phyloP scores from a whole-genome alignment of 2,329 filamentous ascomycete species.

The Aspergillus tubingensis region DNA sequence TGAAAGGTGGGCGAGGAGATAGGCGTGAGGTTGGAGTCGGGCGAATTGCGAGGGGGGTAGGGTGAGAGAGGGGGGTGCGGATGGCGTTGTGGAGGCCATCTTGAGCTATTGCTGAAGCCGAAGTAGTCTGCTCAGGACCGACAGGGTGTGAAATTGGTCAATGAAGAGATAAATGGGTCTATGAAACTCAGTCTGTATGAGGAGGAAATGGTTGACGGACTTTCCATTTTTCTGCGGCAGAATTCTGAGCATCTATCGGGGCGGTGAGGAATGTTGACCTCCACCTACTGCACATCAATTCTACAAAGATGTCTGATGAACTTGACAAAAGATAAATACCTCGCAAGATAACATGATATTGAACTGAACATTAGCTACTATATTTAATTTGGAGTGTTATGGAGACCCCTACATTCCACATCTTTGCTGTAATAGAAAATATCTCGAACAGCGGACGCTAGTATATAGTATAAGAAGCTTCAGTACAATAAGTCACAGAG shows the following conservation, averaged over 20 bases:
- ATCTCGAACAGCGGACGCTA: too few relatives aligned
- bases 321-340: too few relatives aligned
- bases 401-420: too few relatives aligned
- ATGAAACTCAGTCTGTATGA: background rate
- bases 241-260: background rate
- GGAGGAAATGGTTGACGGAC: background rate
- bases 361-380: too few relatives aligned
- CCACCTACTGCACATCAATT: too few relatives aligned
- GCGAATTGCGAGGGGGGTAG: slow-evolving; percentile 72
- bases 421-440: too few relatives aligned
- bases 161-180: background rate
- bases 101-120: background rate
- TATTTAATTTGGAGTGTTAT: too few relatives aligned
- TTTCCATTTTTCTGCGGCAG: slow-evolving; percentile 9
- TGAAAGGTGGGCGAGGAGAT: slow-evolving; percentile 84
- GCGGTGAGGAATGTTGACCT: background rate
- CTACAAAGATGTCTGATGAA: too few relatives aligned
- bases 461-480: too few relatives aligned
- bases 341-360: too few relatives aligned
- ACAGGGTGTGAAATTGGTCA: background rate
- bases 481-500: too few relatives aligned
- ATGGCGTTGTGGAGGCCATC: slow-evolving; percentile 23
- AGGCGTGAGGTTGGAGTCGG: slow-evolving; percentile 84
- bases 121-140: background rate
- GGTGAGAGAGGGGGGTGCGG: slow-evolving; percentile 49